Percentiles rank a stretch among this genome's conserved stretches.
These are phyloP conservation scores for Ceratobasidium sp. DNA, from an alignment of 1,284 basidiomycete species.

Conservation along the genomic window DNA sequence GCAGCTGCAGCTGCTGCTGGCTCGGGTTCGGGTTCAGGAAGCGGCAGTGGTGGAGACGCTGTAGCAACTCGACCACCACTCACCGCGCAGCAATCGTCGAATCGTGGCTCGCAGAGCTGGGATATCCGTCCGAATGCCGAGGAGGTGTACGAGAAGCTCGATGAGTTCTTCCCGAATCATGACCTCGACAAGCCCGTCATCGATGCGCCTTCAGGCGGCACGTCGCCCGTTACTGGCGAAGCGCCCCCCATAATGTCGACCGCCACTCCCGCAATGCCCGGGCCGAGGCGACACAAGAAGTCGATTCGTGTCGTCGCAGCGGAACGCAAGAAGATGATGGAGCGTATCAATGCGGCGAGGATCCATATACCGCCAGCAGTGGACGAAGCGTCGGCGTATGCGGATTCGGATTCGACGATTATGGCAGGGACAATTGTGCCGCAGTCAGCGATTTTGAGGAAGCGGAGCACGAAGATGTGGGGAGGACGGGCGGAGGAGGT, in stretches of 20 bases:
- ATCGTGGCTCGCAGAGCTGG: conserved; percentile 64
- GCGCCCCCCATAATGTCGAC: conserved; percentile 51
- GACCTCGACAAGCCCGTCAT: conserved; percentile 97
- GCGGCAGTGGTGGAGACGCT: conserved; percentile 30
- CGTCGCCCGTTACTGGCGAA: conserved; percentile 78
- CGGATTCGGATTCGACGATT: conserved; percentile 56
- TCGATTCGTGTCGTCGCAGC: conserved; percentile 93
- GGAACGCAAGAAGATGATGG: conserved; percentile 75
- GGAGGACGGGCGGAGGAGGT: conserved; percentile 94
- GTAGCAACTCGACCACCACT: conserved; percentile 15
- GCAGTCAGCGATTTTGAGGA: conserved; percentile 66
- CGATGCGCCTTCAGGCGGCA: conserved; percentile 79
- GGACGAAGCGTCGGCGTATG: conserved; percentile 46
- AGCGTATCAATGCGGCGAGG: conserved; percentile 63
- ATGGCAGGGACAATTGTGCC: conserved; percentile 55
- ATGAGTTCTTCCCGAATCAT: conserved; percentile 96
- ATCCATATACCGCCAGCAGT: conserved; percentile 48
- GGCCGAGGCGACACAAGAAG: conserved; percentile 68
- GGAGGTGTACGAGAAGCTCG: conserved; percentile 91
- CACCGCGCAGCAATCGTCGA: conserved; percentile 5
- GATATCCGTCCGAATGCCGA: conserved; percentile 92
- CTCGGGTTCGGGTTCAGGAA: conserved; percentile 24
- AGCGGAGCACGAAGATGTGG: conserved; percentile 96
- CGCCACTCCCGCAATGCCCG: conserved; percentile 34
- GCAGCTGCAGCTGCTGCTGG: conserved; percentile 1